Conservation (phyloP, 768 basidiomycete species). For the Imleria badia region DNA sequence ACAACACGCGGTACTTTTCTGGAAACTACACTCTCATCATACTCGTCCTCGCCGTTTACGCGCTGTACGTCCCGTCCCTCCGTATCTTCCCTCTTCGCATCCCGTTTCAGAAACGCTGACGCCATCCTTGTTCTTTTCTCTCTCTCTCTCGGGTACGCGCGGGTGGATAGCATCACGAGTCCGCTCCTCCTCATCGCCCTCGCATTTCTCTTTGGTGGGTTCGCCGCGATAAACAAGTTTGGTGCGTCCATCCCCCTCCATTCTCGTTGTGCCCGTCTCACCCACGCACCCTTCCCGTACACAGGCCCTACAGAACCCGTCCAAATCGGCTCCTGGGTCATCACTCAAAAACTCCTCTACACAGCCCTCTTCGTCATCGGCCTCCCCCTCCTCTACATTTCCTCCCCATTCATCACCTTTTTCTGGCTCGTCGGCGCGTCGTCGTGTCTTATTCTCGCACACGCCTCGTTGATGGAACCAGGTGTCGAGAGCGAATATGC, state of each 20-base stretch:
- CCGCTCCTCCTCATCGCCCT: slow-evolving; percentile 80
- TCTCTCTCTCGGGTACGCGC: too few relatives aligned
- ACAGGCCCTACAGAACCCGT: slow-evolving; percentile 76
- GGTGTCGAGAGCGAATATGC: slow-evolving; percentile 95
- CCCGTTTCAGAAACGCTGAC: neutral
- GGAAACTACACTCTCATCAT: slow-evolving; percentile 88
- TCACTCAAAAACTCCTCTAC: slow-evolving; percentile 92
- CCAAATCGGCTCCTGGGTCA: slow-evolving; percentile 73
- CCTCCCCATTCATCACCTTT: slow-evolving; percentile 76
- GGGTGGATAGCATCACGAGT: slow-evolving; percentile 61
- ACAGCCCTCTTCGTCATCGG: slow-evolving; percentile 88
- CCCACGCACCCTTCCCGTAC: neutral
- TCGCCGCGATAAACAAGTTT: slow-evolving; percentile 83
- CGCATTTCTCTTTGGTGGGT: slow-evolving; percentile 88
- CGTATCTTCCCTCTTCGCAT: neutral
- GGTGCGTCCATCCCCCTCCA: slow-evolving; percentile 47
- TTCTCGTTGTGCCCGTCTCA: neutral
- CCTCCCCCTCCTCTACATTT: slow-evolving; percentile 79
- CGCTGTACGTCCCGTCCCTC: slow-evolving; percentile 53
- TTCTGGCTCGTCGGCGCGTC: slow-evolving; percentile 96
- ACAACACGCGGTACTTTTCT: slow-evolving; percentile 91
- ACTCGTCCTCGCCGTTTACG: slow-evolving; percentile 78
- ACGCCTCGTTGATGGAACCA: slow-evolving; percentile 89
- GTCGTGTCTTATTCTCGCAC: slow-evolving; percentile 76
- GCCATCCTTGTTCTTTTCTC: too few relatives aligned